Evolutionary conservation across 805 yeast genomes (phyloP), one percentile per base, ranked within the genome.

Genomic region (Ogataea philodendri): DNA sequence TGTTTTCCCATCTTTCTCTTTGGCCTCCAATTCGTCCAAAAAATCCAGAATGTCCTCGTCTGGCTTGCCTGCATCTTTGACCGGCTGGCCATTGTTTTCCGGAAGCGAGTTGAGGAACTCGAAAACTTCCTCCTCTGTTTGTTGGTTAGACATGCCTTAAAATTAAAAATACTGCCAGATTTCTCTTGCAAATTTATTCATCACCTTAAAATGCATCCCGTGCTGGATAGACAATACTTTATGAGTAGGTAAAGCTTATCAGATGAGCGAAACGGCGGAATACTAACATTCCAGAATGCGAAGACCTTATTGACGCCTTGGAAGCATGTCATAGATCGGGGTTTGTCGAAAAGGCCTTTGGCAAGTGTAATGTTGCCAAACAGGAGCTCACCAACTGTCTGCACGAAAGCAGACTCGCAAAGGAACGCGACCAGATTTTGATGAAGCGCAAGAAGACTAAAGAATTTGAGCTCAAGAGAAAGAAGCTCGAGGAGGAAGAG

Each of bases 311-410:
- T 58, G 80, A 81, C 43, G 96, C 95, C 0, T 72, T 90, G 5
- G 95, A 90, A 51, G 81, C 85, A 55, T 90, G 98, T 57, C 96
- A 89, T 52, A 71, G 76, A 40, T 70, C 70, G 36, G 82, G 79
- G 37, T 82, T 79, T 47, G 49, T 83, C 41, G 71, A 75, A 46
- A 76, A 84, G 56, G 79, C 84, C 6, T 66, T 86, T 48, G 97
- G 97, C 17, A 68, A 75, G 41, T 90, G 98, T 63, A 86, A 87
- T 60, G 78, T 79, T 35, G 81, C 83, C 51, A 88, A 88, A 52
- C 85, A 83, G 44, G 89, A 84, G 33, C 69, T 93, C 35, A 63
- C 82, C 22, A 66, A 76, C 52, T 90, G 98, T 62, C 67, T 94
- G 15, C 93, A 87, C 54, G 76, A 76, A 35, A 84, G 90, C 5